Evolutionary conservation across 805 yeast species (phyloP), one percentile per base, ranked within the genome.

Genomic region (Cyberlindnera xishuangbannaensis): DNA sequence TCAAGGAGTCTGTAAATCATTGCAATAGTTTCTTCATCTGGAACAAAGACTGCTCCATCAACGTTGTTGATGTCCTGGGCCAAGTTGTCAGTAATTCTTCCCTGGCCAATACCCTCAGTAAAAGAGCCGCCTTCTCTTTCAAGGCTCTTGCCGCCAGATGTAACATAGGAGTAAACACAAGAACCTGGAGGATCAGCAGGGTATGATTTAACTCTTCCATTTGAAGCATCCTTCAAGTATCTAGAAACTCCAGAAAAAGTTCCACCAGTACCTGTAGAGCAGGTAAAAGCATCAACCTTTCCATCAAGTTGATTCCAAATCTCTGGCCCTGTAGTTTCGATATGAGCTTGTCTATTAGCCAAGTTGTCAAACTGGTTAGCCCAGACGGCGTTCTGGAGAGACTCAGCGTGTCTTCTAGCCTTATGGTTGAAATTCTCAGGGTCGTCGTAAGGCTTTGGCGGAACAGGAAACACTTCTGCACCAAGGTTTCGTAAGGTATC

Each of bases 31-130:
- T 79, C 82, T 37, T 71, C 81, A 60, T 88, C 97, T 2, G 87
- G 74, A 33, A 88, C 75, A 44, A 73, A 70, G 30, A 83, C 59
- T 1, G 96, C 94, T 47, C 80, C 95, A 53, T 88, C 96, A 23
- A 85, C 67, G 20, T 78, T 56, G 7, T 69, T 79, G 18, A 86
- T 62, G 42, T 85, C 95, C 27, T 76, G 82, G 13, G 66, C 67
- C 58, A 88, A 68, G 58, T 88, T 88, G 43, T 73, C 81, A 6
- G 96, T 88, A 49, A 88, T 81, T 49, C 97, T 72, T 29, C 95
- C 95, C 61, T 88, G 97, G 18, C 97, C 97, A 61, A 88, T 86
- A 20, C 97, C 97, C 62, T 88, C 97, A 18, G 96, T 88, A 58
- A 88, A 86, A 0, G 95, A 82, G 4, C 85, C 75, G 19, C 97